phyloP scores from a whole-genome alignment of 176 grass and related monocot species.

The Puccinellia tenuiflora region DNA sequence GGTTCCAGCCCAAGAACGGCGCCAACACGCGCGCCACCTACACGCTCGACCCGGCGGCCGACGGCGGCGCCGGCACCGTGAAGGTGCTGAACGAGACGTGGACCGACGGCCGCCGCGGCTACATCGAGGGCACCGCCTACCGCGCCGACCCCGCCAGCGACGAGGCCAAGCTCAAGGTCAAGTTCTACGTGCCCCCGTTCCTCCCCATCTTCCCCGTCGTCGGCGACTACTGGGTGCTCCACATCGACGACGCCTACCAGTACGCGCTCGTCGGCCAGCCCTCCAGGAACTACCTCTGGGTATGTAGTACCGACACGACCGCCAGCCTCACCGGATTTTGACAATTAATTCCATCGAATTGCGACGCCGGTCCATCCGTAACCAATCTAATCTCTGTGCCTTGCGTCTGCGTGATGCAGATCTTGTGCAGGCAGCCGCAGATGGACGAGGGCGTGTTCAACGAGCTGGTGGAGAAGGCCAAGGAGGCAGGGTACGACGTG shows the following conservation, averaged over 20 bases:
- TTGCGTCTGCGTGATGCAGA: conserved; percentile 6
- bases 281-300: conserved; percentile 85
- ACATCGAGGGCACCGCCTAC: conserved; percentile 62
- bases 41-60: conserved; percentile 40
- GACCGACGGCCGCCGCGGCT: conserved; percentile 55
- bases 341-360: not conserved
- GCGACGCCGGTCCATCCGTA: not conserved
- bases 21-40: conserved; percentile 69
- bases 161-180: conserved; percentile 80
- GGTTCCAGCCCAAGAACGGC: conserved; percentile 65
- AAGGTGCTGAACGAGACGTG: conserved; percentile 85
- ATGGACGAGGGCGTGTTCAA: conserved; percentile 58
- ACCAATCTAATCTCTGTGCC: not conserved
- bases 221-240: conserved; percentile 92
- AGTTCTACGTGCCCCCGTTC: conserved; percentile 71
- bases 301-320: conserved; percentile 1
- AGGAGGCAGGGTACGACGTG: conserved; percentile 62
- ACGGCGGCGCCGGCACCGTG: conserved; percentile 28
- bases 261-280: conserved; percentile 83
- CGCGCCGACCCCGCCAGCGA: conserved; percentile 42
- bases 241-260: conserved; percentile 60
- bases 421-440: conserved; percentile 59
- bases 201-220: conserved; percentile 72
- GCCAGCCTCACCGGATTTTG: not conserved
- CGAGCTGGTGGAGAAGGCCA: conserved; percentile 47